Conservation (phyloP, 208 protist genomes). For the Trypanosoma scelopori region DNA sequence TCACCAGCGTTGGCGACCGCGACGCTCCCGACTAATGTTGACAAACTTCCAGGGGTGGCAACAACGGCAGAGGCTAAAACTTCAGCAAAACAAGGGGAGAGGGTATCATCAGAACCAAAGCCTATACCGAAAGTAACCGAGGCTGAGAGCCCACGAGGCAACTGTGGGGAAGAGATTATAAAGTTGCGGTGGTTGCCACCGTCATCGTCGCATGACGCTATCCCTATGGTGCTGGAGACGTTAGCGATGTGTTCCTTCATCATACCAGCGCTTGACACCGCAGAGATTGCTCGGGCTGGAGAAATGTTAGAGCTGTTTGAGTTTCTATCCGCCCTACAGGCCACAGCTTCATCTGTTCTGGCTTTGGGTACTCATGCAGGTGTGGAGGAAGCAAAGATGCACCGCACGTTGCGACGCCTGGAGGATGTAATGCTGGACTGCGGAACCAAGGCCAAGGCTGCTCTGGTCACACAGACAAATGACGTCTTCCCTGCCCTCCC, state of each 20-base stretch:
- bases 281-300: constrained; percentile 27
- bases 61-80: not conserved
- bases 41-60: constrained; percentile 6
- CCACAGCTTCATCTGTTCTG: constrained; percentile 47
- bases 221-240: constrained; percentile 56
- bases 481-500: not conserved
- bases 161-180: not conserved
- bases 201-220: constrained; percentile 42
- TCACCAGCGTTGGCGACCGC: not conserved
- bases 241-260: constrained; percentile 55
- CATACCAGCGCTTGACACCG: constrained; percentile 39
- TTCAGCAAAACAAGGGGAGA: not conserved
- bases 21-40: not conserved
- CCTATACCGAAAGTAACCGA: not conserved
- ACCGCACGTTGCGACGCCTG: constrained; percentile 33
- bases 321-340: constrained; percentile 56
- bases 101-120: constrained; percentile 1
- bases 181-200: constrained; percentile 69
- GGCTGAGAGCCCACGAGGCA: not conserved
- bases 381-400: constrained; percentile 17
- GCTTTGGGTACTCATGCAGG: constrained; percentile 12
- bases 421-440: constrained; percentile 37
- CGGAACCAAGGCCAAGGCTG: constrained; percentile 27
- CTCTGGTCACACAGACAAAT: constrained; percentile 25
- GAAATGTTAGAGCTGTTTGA: constrained; percentile 42